Evolutionary conservation across 2,329 filamentous ascomycete genomes (phyloP).

Genomic region (Seiridium cupressi): DNA sequence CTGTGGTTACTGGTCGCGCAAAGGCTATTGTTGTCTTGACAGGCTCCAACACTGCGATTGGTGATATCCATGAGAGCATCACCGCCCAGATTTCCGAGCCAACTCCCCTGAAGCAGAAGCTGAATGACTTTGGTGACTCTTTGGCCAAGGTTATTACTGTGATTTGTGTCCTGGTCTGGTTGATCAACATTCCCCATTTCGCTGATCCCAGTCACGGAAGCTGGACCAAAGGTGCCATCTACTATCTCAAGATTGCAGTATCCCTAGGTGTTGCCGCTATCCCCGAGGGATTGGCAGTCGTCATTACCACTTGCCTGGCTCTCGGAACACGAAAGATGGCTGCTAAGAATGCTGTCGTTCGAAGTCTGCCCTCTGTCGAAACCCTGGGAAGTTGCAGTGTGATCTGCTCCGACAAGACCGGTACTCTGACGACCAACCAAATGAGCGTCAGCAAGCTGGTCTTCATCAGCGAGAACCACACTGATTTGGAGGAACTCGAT

Average conservation of each 20-base stretch:
- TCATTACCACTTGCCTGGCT: constrained; percentile 97
- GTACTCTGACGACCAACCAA: constrained; percentile 96
- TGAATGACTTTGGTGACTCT: constrained; percentile 95
- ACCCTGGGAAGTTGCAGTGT: constrained; percentile 98
- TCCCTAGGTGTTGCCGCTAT: constrained; percentile 97
- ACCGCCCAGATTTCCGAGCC: constrained; percentile 96
- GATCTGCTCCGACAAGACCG: constrained; percentile 99
- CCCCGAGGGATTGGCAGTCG: constrained; percentile 93
- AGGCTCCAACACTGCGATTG: constrained; percentile 88
- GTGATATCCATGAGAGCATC: constrained; percentile 98
- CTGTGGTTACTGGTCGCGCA: constrained; percentile 90
- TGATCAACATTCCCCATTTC: constrained; percentile 98
- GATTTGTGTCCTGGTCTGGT: constrained; percentile 94
- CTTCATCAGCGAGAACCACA: constrained; percentile 72
- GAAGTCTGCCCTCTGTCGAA: constrained; percentile 94
- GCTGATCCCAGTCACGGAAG: constrained; percentile 89
- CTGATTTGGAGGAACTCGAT: constrained; percentile 77
- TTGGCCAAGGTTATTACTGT: constrained; percentile 97
- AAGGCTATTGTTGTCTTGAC: constrained; percentile 89
- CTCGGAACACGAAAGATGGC: constrained; percentile 98
- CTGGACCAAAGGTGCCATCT: constrained; percentile 96
- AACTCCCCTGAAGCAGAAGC: constrained; percentile 95
- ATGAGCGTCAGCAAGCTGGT: constrained; percentile 98
- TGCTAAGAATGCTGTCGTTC: constrained; percentile 94
- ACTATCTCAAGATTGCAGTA: constrained; percentile 99